Percentiles rank a stretch among this genome's conserved stretches.
These are phyloP conservation scores for Gossypium sturtianum DNA, from an alignment of 345 rosid genomes.

Conservation along the genomic window DNA sequence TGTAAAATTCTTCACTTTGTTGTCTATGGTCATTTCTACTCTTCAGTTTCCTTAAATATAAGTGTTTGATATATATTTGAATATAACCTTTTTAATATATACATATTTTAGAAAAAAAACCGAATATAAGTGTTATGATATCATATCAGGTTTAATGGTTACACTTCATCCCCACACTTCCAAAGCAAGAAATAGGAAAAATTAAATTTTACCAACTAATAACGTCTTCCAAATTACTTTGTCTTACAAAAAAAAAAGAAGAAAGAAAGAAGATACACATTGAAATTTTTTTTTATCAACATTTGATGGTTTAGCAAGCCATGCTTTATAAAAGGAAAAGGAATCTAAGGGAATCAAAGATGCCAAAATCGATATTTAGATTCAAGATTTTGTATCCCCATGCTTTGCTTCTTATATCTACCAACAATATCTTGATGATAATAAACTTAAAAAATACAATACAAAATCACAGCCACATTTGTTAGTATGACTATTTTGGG, in stretches of 20 bases:
- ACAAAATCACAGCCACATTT: too few relatives aligned
- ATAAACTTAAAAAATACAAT: neutral
- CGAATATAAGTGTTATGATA: too few relatives aligned
- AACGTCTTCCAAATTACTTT: conserved; percentile 14
- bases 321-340: neutral
- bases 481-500: too few relatives aligned
- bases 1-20: neutral
- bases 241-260: neutral
- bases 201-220: neutral
- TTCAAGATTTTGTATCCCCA: too few relatives aligned
- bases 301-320: neutral
- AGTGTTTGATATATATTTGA: too few relatives aligned
- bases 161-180: neutral
- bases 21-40: neutral
- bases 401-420: conserved; percentile 32
- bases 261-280: too few relatives aligned
- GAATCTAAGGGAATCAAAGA: neutral
- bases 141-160: too few relatives aligned
- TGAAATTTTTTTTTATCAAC: too few relatives aligned
- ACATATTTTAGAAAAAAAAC: too few relatives aligned
- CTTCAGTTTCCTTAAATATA: neutral
- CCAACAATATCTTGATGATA: conserved; percentile 31
- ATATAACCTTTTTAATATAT: too few relatives aligned
- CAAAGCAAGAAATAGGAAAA: too few relatives aligned
- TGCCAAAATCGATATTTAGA: too few relatives aligned